These are phyloP conservation scores for Phytophthora pseudosyringae DNA, from an alignment of 352 stramenopile genomes.

Conservation along the genomic window DNA sequence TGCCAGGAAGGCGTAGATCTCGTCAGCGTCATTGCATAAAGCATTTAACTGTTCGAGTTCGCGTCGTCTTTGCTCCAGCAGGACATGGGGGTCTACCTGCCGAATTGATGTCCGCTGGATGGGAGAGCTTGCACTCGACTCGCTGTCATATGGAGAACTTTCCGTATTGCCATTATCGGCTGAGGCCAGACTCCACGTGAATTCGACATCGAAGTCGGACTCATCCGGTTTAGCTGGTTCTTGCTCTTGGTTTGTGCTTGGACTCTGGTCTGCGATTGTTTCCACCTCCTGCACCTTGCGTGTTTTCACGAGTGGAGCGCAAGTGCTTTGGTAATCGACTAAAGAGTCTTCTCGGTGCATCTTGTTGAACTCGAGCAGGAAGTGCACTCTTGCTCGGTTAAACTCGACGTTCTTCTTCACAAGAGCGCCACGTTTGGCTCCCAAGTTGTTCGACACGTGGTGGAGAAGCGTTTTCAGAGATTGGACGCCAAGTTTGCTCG, in stretches of 20 bases:
- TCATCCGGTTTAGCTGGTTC: constrained; percentile 20
- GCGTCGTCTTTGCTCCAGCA: constrained; percentile 9
- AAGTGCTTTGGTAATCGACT: constrained; percentile 61
- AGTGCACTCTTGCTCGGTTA: constrained; percentile 42
- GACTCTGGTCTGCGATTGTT: background rate
- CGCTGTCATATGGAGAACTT: constrained; percentile 17
- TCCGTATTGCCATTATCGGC: constrained; percentile 12
- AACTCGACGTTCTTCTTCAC: constrained; percentile 56
- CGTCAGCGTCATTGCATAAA: constrained; percentile 61
- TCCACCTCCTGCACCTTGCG: constrained; percentile 2
- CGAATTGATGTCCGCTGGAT: constrained; percentile 1
- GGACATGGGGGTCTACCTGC: constrained; percentile 16
- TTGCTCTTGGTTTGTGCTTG: constrained; percentile 22
- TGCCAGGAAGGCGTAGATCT: constrained; percentile 64
- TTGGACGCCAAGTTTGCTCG: constrained; percentile 42
- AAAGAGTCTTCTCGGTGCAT: constrained; percentile 65
- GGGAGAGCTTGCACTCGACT: constrained; percentile 22
- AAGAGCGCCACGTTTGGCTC: constrained; percentile 23
- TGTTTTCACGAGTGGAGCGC: constrained; percentile 16
- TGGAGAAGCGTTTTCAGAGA: constrained; percentile 66
- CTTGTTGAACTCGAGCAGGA: constrained; percentile 62
- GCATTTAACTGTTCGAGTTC: constrained; percentile 30
- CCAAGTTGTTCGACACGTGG: constrained; percentile 55
- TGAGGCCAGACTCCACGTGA: constrained; percentile 29
- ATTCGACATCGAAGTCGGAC: constrained; percentile 20